A percentile compares a stretch with the other conserved stretches of the same genome.
phyloP scores from a whole-genome alignment of 805 yeast genomes.

The Wickerhamiella azyma region DNA sequence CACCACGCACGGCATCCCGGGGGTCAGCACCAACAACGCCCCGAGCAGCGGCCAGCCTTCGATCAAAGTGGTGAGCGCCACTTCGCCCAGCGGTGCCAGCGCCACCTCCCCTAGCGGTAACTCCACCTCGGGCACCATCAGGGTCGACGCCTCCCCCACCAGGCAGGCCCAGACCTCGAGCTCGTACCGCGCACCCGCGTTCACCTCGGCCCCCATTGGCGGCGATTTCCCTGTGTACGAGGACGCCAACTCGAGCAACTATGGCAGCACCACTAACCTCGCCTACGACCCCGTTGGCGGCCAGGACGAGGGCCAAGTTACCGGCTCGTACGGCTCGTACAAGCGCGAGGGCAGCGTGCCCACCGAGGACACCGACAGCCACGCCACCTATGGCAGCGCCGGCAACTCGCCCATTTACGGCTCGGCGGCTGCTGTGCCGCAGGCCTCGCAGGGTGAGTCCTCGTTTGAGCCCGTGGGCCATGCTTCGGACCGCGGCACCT shows the following conservation, averaged over 20 bases:
- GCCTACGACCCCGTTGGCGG: not conserved
- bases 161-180: too few species aligned
- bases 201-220: not conserved
- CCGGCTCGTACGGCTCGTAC: conserved; percentile 3
- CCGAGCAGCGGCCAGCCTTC: too few species aligned
- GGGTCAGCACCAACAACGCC: not conserved
- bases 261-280: not conserved
- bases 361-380: too few species aligned
- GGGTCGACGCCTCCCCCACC: too few species aligned
- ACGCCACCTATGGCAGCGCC: not conserved
- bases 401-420: not conserved
- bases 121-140: too few species aligned
- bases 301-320: conserved; percentile 2
- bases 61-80: too few species aligned
- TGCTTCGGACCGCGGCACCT: not conserved
- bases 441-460: not conserved
- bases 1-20: not conserved
- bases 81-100: too few species aligned
- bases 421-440: not conserved
- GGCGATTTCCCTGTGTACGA: not conserved
- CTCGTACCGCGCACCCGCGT: not conserved
- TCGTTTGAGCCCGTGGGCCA: not conserved
- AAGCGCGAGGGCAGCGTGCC: not conserved
- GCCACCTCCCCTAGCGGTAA: too few species aligned
- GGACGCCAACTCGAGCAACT: not conserved